A percentile compares a stretch with the other conserved stretches of the same genome.
Conservation (phyloP, 2,329 filamentous ascomycete genomes). For the Sporothrix pallida region DNA sequence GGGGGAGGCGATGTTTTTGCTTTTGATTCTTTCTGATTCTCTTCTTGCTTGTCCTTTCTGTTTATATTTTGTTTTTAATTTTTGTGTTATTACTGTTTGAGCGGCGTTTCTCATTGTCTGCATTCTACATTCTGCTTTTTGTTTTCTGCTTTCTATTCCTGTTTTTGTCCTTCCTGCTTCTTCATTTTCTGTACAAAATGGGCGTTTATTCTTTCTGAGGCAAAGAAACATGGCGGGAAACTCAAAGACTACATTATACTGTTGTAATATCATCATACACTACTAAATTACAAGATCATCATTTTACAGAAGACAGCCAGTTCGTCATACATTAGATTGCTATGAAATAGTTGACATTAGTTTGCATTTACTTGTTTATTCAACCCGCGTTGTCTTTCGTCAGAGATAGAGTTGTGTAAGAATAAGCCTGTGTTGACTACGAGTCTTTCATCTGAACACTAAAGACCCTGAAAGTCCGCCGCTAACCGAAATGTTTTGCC, state of each 20-base stretch:
- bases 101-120: neutral
- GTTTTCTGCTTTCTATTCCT: neutral
- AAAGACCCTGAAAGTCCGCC: constrained; percentile 3
- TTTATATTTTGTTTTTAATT: constrained; percentile 6
- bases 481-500: neutral
- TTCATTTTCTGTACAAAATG: constrained; percentile 20
- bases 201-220: constrained; percentile 10
- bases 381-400: too few species aligned
- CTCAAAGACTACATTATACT: constrained; percentile 12
- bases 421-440: too few species aligned
- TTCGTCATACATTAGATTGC: too few species aligned
- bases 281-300: neutral
- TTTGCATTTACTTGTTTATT: too few species aligned
- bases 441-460: neutral
- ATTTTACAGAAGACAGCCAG: too few species aligned
- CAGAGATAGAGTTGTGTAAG: too few species aligned
- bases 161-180: neutral
- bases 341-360: too few species aligned
- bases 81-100: neutral
- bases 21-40: neutral
- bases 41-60: neutral
- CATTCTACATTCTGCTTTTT: neutral
- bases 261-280: constrained; percentile 22
- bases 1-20: neutral
- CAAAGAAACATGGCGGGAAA: constrained; percentile 17